Conservation (phyloP, 257 asterid species). For the Echites panduratus region DNA sequence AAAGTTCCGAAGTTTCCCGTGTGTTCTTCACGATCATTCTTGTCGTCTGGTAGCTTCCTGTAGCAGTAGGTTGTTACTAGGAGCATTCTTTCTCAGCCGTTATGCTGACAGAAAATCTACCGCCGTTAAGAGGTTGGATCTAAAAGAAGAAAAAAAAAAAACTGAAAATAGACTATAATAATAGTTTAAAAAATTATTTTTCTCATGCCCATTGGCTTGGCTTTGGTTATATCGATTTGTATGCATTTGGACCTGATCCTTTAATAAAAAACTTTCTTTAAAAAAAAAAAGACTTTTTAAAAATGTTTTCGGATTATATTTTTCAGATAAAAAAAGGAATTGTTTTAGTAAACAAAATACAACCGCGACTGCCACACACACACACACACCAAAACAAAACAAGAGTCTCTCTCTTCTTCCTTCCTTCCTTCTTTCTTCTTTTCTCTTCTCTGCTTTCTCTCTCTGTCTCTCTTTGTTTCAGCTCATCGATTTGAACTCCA, state of each 20-base stretch:
- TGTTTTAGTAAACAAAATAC: constrained; percentile 3
- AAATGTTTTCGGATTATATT: neutral
- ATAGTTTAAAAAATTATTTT: neutral
- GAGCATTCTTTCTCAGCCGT: neutral
- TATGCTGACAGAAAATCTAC: neutral
- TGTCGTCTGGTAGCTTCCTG: neutral
- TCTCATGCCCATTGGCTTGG: constrained; percentile 2
- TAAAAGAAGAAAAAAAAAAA: neutral
- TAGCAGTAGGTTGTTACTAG: neutral
- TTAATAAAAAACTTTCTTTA: too few species aligned
- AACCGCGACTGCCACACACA: constrained; percentile 64
- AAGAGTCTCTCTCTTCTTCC: constrained; percentile 13
- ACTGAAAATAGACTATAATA: too few species aligned
- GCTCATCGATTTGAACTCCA: constrained; percentile 55
- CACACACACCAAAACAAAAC: constrained; percentile 37
- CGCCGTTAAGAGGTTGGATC: constrained; percentile 10
- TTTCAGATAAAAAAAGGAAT: neutral
- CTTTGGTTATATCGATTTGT: neutral
- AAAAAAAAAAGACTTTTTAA: neutral
- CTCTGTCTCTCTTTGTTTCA: constrained; percentile 30
- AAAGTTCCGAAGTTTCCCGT: neutral
- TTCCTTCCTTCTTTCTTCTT: constrained; percentile 15
- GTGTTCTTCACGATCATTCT: neutral
- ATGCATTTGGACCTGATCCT: neutral
- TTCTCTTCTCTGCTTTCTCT: constrained; percentile 15